Percentiles rank a stretch among this genome's conserved stretches.
These are phyloP conservation scores for Leccinum disarticulatum DNA, from an alignment of 768 basidiomycete species.

Conservation along the genomic window DNA sequence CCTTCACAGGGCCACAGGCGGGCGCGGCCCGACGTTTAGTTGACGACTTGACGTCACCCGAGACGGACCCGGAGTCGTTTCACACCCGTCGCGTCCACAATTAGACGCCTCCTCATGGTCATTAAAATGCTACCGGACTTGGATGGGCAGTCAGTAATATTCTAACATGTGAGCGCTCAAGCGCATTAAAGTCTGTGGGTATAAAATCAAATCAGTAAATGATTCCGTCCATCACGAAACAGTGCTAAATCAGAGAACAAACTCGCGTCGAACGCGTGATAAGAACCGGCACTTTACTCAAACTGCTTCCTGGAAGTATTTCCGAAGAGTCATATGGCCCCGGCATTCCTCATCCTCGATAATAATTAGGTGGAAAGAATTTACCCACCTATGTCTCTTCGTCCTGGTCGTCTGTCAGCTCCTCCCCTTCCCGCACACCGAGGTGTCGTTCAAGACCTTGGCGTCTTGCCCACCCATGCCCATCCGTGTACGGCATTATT, in stretches of 20 bases:
- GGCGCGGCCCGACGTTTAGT: not conserved
- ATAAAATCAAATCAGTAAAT: conserved; percentile 7
- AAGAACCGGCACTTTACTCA: conserved; percentile 24
- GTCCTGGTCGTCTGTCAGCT: conserved; percentile 82
- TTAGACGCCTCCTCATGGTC: not conserved
- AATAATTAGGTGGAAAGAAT: not conserved
- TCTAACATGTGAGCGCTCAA: not conserved
- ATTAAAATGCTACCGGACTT: not conserved
- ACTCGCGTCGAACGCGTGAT: conserved; percentile 12
- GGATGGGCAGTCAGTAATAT: not conserved
- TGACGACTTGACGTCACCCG: not conserved
- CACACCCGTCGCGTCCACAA: not conserved
- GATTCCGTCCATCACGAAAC: not conserved
- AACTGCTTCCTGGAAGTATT: conserved; percentile 27
- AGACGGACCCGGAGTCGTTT: not conserved
- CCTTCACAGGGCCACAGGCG: not conserved
- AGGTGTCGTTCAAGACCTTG: conserved; percentile 60
- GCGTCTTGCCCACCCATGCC: conserved; percentile 63
- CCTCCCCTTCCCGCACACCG: conserved; percentile 73
- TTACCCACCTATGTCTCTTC: conserved; percentile 24
- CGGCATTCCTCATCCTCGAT: conserved; percentile 56
- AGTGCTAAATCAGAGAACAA: conserved; percentile 22
- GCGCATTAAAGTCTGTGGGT: not conserved
- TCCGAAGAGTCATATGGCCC: conserved; percentile 83
- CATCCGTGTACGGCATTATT: conserved; percentile 61